Evolutionary conservation across 768 basidiomycete species (phyloP), one percentile per base, ranked within the genome.

Genomic region (Suillus tomentosus): DNA sequence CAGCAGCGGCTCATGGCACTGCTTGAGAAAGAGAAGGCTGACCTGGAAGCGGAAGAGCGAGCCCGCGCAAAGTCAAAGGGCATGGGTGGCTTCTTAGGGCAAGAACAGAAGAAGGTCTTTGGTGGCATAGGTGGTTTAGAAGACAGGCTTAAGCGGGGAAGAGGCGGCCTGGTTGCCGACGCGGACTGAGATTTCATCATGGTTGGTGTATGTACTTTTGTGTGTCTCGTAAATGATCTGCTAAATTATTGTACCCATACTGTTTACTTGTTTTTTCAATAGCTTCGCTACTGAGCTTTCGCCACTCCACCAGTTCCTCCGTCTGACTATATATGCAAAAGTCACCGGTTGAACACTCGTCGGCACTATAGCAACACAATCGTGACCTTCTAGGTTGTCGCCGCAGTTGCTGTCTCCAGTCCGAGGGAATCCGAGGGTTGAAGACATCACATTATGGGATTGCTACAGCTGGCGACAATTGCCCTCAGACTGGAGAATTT

Each of bases 71-170:
- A 88, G 75, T 88, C 87, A 3, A 90, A 87, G 71, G 92, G 91
- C 2, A 88, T 90, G 81, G 92, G 90, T 53, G 82, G 81, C 1
- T 97, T 96, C 80, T 79, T 96, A 70, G 89, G 86, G 62, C 81
- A 88, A 24, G 94, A 96, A 73, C 87, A 90, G 80, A 94, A 91
- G 81, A 88, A 84, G 68, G 90, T 94, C 10, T 93, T 93, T 76
- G 88, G 92, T 54, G 92, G 90, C 31, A 75, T 79, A 9, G 90
- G 91, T 47, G 91, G 89, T 17, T 76, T 95, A 36, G 93, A 92
- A 73, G 92, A 95, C 45, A 80, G 92, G 64, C 87, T 95, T 55
- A 82, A 78, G 71, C 81, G 94, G 69, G 90, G 91, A 48, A 80
- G 88, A 42, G 87, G 87, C 34, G 89, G 87, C 7, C 76, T 94